Evolutionary conservation across 2,329 filamentous ascomycete species (phyloP), one percentile per base, ranked within the genome.

Genomic region (Cercospora nicotianae): DNA sequence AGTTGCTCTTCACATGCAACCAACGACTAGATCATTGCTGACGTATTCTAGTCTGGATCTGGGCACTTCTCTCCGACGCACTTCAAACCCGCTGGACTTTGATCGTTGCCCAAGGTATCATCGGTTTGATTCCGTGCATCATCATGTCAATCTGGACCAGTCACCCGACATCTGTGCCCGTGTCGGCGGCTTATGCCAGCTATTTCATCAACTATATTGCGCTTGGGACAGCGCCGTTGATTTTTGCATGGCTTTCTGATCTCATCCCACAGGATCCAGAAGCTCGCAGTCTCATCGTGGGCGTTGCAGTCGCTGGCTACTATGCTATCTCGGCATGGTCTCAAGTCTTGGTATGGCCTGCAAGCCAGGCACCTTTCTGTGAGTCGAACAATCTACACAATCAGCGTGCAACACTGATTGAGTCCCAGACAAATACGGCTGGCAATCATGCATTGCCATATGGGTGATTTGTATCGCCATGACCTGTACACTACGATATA

Each of bases 91-190:
- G 85, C 23, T 86, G 84, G 84, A 81, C 80, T 0, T 76, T 86
- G 5, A 83, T 86, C 31, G 76, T 86, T 6, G 72, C 77, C 2
- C 84, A 86, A 75, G 70, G 70, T 12, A 61, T 81, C 2, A 84
- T 86, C 60, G 83, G 81, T 0, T 75, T 85, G 3, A 76, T 85
- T 3, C 81, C 82, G 1, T 81, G 79, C 64, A 83, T 85, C 31
- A 82, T 82, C n/a, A 85, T 86, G 83, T 84, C 80, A 23, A 75
- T 85, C n/a, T 86, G 84, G 84, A 86, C 84, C 0, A 73, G 79
- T 1, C 78, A 83, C 30, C 83, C 84, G 0, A 70, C 72, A 2
- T 74, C 77, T 0, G 81, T 83, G 0, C 77, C 82, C 0, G 63
- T 86, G 0, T 79, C 80, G 0, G 81, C 81, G 2, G 84, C 83